These are phyloP conservation scores for Calonectria fujianensis DNA, from an alignment of 2,329 filamentous ascomycete species.

Conservation along the genomic window DNA sequence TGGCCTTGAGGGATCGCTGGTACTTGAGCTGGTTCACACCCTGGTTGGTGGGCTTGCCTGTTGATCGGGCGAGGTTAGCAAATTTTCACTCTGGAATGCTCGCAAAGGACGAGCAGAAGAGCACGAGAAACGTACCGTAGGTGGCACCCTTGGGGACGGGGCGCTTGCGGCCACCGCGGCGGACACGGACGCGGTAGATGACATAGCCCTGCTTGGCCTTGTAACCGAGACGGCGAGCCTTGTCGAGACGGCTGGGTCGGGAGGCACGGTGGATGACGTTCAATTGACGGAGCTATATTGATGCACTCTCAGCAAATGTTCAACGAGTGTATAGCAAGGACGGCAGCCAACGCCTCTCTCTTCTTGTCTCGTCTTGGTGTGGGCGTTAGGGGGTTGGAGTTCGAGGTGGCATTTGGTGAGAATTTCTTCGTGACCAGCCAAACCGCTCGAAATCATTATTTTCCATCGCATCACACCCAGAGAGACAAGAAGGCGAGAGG, in stretches of 20 bases:
- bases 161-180: slow-evolving; percentile 98
- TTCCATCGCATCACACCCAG: slow-evolving; percentile 34
- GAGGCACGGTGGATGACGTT: slow-evolving; percentile 99
- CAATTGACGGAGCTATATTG: slow-evolving; percentile 99
- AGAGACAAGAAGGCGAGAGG: slow-evolving; percentile 46
- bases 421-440: slow-evolving; percentile 43
- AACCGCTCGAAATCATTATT: slow-evolving; percentile 36
- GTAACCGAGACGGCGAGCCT: slow-evolving; percentile 99
- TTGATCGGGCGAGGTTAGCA: slow-evolving; percentile 52
- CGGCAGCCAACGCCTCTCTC: slow-evolving; percentile 47
- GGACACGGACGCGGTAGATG: slow-evolving; percentile 99
- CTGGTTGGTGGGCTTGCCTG: slow-evolving; percentile 99
- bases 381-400: slow-evolving; percentile 29
- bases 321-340: slow-evolving; percentile 97
- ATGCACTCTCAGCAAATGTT: slow-evolving; percentile 99
- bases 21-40: slow-evolving; percentile 99
- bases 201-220: slow-evolving; percentile 99
- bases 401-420: slow-evolving; percentile 24
- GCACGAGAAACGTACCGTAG: slow-evolving; percentile 81
- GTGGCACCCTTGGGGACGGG: slow-evolving; percentile 98
- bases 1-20: slow-evolving; percentile 98
- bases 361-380: slow-evolving; percentile 36
- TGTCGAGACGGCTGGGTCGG: slow-evolving; percentile 98
- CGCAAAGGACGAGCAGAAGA: not conserved
- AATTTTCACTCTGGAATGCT: slow-evolving; percentile 12